phyloP scores from a whole-genome alignment of 805 yeast species.

The Yarrowia sp. region DNA sequence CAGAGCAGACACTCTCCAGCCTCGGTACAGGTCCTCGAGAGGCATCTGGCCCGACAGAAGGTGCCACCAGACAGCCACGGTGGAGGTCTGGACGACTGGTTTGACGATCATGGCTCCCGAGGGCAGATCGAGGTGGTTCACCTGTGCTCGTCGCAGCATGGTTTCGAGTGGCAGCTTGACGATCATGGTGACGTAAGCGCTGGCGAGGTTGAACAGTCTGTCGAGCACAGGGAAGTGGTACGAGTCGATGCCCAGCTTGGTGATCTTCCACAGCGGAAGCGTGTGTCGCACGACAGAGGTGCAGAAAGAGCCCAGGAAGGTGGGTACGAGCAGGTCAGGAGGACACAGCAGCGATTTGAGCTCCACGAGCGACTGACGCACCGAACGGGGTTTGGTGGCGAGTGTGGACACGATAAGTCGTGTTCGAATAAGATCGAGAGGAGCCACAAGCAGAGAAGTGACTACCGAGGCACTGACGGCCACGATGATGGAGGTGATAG shows the following conservation, averaged over 20 bases:
- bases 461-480: conserved; percentile 74
- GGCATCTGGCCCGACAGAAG: conserved; percentile 55
- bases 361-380: conserved; percentile 67
- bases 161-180: conserved; percentile 89
- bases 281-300: conserved; percentile 66
- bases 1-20: conserved; percentile 88
- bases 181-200: conserved; percentile 72
- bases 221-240: conserved; percentile 67
- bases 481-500: conserved; percentile 68
- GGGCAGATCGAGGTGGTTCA: conserved; percentile 57
- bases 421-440: conserved; percentile 81
- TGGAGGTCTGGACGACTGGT: conserved; percentile 63
- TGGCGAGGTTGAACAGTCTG: conserved; percentile 62
- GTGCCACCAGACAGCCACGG: conserved; percentile 61
- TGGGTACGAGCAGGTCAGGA: conserved; percentile 65
- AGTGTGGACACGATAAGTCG: conserved; percentile 76
- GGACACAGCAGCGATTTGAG: conserved; percentile 64
- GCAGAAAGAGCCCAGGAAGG: conserved; percentile 67
- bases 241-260: conserved; percentile 68
- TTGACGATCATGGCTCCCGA: conserved; percentile 59
- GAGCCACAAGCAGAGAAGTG: conserved; percentile 76
- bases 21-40: conserved; percentile 68
- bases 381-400: conserved; percentile 59
- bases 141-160: conserved; percentile 81
- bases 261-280: conserved; percentile 70